A percentile compares a stretch with the other conserved stretches of the same genome.
Evolutionary conservation across 495 filamentous ascomycete genomes (phyloP).

Genomic region (Penicillium ucsense): DNA sequence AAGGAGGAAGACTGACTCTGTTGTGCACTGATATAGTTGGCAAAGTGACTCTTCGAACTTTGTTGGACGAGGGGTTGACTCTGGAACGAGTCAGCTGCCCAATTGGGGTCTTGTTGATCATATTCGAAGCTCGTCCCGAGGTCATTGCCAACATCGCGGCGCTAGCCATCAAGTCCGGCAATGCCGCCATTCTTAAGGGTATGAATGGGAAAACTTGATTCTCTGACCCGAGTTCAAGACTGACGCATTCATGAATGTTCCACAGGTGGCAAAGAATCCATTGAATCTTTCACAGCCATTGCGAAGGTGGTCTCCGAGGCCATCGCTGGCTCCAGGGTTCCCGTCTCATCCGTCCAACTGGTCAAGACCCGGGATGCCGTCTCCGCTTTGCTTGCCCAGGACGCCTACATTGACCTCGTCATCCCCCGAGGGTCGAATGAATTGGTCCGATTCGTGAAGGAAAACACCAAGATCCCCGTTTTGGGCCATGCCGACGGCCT

Average conservation of each 20-base stretch:
- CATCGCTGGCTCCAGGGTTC: slow-evolving; percentile 65
- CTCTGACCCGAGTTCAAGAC: too few relatives aligned
- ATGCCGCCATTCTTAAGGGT: slow-evolving; percentile 94
- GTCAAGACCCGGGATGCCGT: slow-evolving; percentile 87
- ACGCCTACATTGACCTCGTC: slow-evolving; percentile 84
- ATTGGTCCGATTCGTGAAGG: slow-evolving; percentile 81
- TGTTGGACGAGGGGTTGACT: slow-evolving; percentile 77
- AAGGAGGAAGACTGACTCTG: background rate
- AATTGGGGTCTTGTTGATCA: slow-evolving; percentile 92
- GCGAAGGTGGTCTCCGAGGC: slow-evolving; percentile 75
- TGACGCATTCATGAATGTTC: too few relatives aligned
- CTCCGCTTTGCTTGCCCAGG: slow-evolving; percentile 69
- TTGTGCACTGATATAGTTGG: slow-evolving; percentile 51
- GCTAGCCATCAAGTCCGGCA: slow-evolving; percentile 95
- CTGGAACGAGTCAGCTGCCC: slow-evolving; percentile 84
- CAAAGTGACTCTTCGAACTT: slow-evolving; percentile 70
- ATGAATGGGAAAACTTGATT: background rate
- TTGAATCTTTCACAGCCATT: slow-evolving; percentile 84
- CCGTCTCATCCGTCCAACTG: slow-evolving; percentile 80
- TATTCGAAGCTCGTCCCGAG: slow-evolving; percentile 95
- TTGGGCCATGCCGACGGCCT: slow-evolving; percentile 94
- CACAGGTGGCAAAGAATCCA: slow-evolving; percentile 85
- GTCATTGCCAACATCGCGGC: slow-evolving; percentile 98
- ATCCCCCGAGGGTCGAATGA: slow-evolving; percentile 93
- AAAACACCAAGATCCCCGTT: slow-evolving; percentile 86